Conservation (phyloP, 208 protist species). For the Trypanosoma caninum region DNA sequence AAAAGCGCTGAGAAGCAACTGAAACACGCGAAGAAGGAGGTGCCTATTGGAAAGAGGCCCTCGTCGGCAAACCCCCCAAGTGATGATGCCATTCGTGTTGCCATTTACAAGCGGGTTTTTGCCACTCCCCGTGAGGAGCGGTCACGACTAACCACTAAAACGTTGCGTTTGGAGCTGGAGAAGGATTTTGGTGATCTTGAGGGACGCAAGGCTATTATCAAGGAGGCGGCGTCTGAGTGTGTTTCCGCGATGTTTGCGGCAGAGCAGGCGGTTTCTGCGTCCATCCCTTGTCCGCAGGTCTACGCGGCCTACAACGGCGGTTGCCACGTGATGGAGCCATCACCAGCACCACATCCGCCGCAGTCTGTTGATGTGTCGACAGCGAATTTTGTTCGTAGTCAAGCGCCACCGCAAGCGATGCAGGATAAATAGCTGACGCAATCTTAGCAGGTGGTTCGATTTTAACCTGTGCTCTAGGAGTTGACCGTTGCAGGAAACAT, state of each 20-base stretch:
- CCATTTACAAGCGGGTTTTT: slow-evolving; percentile 67
- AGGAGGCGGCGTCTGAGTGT: slow-evolving; percentile 60
- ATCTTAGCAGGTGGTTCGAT: not conserved
- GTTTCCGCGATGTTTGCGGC: slow-evolving; percentile 55
- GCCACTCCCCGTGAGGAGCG: slow-evolving; percentile 44
- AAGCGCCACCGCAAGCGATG: slow-evolving; percentile 1
- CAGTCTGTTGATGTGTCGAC: not conserved
- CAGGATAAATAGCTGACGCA: slow-evolving; percentile 2
- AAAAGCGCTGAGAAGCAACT: not conserved
- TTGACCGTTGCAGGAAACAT: no score
- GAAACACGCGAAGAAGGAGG: slow-evolving; percentile 2
- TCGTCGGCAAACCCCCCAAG: slow-evolving; percentile 8
- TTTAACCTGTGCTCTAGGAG: no score
- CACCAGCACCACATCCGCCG: slow-evolving; percentile 12
- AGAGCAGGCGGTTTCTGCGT: slow-evolving; percentile 32
- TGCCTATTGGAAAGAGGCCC: not conserved
- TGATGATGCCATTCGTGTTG: slow-evolving; percentile 62
- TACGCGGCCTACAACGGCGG: not conserved
- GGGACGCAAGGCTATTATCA: slow-evolving; percentile 52
- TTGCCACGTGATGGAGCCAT: slow-evolving; percentile 7
- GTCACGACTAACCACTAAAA: slow-evolving; percentile 52
- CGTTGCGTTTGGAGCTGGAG: slow-evolving; percentile 60
- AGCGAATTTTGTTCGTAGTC: slow-evolving; percentile 1
- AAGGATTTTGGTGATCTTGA: slow-evolving; percentile 43
- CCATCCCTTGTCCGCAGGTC: not conserved